Conservation (phyloP, 2,329 filamentous ascomycete species). For the Stemphylium vesicarium region DNA sequence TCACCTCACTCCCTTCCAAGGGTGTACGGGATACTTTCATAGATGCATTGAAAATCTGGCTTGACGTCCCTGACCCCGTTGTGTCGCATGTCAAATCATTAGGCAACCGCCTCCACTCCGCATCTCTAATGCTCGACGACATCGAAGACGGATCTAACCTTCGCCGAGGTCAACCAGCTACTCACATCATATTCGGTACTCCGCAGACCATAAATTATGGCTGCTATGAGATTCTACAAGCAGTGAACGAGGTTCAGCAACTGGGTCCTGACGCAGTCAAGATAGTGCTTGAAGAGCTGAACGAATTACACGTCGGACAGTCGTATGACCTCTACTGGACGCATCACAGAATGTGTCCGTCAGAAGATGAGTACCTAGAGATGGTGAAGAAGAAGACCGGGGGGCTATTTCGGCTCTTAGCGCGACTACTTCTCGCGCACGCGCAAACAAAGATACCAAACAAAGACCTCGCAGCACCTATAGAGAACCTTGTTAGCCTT, state of each 20-base stretch:
- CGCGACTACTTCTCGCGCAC: neutral
- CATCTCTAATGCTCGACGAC: neutral
- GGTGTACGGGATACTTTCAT: neutral
- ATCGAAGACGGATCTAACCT: neutral
- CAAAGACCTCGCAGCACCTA: neutral
- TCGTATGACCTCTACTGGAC: neutral
- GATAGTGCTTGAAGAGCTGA: neutral
- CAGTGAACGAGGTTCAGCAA: neutral
- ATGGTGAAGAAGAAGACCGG: slow-evolving; percentile 1
- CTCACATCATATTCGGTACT: neutral
- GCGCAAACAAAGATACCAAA: neutral
- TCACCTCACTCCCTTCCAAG: neutral
- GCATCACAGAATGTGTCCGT: neutral
- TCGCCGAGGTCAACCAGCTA: neutral
- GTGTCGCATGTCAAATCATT: neutral
- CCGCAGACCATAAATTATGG: neutral
- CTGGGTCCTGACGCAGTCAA: neutral
- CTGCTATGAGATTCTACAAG: neutral
- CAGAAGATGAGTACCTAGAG: neutral
- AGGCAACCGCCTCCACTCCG: neutral
- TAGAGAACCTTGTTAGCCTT: neutral
- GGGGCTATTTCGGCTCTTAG: neutral
- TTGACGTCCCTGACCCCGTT: neutral
- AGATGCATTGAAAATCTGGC: neutral
- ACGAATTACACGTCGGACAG: neutral